Conservation (phyloP, 228 moss, liverwort and hornwort species). For the Sphagnum fallax region DNA sequence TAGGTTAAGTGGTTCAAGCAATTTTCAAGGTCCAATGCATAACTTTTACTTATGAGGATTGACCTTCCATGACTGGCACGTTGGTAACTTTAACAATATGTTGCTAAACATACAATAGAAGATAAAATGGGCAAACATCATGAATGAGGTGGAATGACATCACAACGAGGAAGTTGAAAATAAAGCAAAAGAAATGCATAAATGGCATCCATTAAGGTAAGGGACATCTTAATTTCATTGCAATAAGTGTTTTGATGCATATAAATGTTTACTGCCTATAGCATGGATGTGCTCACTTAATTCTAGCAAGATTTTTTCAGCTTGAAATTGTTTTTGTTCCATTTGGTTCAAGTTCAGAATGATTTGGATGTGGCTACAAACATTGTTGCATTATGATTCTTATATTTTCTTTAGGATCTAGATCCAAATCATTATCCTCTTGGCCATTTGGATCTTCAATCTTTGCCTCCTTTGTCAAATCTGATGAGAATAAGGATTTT, state of each 20-base stretch:
- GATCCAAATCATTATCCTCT: too few relatives aligned
- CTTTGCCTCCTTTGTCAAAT: too few relatives aligned
- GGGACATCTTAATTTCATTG: conserved; percentile 4
- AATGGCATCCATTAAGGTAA: conserved; percentile 75
- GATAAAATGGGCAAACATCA: conserved; percentile 98
- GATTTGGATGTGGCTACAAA: too few relatives aligned
- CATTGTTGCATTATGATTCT: too few relatives aligned
- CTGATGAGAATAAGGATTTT: too few relatives aligned
- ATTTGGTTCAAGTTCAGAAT: too few relatives aligned
- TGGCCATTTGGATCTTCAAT: too few relatives aligned
- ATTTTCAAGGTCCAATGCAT: not conserved
- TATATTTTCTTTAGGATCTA: too few relatives aligned
- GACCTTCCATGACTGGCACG: conserved; percentile 20
- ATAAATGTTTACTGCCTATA: too few relatives aligned
- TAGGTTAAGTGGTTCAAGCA: not conserved
- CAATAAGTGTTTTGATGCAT: not conserved
- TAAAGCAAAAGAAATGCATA: conserved; percentile 82
- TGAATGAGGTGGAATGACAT: conserved; percentile 89
- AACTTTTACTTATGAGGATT: not conserved
- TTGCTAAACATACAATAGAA: conserved; percentile 95
- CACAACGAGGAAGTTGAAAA: conserved; percentile 99
- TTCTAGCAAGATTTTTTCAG: too few relatives aligned
- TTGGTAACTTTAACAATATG: conserved; percentile 73
- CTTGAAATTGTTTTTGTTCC: too few relatives aligned
- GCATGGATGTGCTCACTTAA: too few relatives aligned